phyloP scores from a whole-genome alignment of 139 green algal species.

The Choricystis sp. region DNA sequence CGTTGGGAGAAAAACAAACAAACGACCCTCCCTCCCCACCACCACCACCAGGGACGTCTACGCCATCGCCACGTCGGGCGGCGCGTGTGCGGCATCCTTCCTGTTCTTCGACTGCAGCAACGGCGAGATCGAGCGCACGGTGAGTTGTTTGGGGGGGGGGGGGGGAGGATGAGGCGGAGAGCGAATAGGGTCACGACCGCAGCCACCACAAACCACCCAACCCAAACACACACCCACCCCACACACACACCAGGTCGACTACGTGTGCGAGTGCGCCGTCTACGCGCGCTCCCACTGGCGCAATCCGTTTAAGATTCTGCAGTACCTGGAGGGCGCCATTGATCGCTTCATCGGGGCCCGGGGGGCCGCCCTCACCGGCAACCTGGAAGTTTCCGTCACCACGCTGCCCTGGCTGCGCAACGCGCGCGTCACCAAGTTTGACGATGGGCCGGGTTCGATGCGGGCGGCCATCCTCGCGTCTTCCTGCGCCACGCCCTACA shows the following conservation, averaged over 20 bases:
- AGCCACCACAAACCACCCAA: too few relatives aligned
- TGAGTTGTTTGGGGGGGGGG: neutral
- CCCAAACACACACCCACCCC: neutral
- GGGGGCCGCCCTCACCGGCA: neutral
- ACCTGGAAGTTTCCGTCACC: constrained; percentile 10
- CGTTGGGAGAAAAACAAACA: neutral
- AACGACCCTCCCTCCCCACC: neutral
- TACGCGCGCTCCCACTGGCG: neutral
- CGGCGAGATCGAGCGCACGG: neutral
- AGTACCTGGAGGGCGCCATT: constrained; percentile 9
- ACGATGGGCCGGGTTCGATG: neutral
- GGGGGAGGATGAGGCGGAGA: too few relatives aligned
- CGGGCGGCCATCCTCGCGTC: constrained; percentile 11
- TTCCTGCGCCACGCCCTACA: constrained; percentile 8
- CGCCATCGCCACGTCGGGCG: constrained; percentile 6
- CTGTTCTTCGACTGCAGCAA: constrained; percentile 1
- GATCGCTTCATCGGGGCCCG: neutral
- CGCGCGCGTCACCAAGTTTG: constrained; percentile 5
- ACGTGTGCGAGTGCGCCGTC: neutral
- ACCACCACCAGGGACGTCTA: constrained; percentile 4
- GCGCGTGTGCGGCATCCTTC: constrained; percentile 7
- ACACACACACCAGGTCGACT: neutral
- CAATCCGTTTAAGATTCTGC: neutral
- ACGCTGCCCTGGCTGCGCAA: constrained; percentile 7
- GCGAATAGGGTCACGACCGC: too few relatives aligned